Evolutionary conservation across 345 rosid species (phyloP).

Genomic region (Camelina neglecta): DNA sequence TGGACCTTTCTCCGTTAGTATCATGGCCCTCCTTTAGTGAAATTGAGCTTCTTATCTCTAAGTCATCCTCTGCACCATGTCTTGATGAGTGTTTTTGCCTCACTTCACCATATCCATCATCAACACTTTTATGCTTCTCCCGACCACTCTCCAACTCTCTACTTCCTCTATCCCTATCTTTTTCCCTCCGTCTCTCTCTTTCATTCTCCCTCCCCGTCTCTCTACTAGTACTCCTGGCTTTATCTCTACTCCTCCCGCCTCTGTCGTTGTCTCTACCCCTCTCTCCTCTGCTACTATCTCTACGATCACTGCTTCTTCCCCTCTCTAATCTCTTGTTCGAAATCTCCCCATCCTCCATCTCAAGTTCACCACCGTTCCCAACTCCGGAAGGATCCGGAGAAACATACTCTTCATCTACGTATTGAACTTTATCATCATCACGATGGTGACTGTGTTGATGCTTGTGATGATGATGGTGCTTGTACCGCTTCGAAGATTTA

Average conservation of each 20-base stretch:
- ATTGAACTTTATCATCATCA: too few relatives aligned
- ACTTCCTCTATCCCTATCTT: constrained; percentile 50
- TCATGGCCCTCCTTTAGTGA: not conserved
- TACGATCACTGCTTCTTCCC: constrained; percentile 39
- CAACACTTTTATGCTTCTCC: constrained; percentile 34
- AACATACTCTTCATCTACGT: not conserved
- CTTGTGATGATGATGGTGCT: not conserved
- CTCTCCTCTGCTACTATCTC: constrained; percentile 41
- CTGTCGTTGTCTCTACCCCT: constrained; percentile 37
- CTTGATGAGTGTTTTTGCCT: constrained; percentile 23
- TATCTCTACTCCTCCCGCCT: constrained; percentile 39
- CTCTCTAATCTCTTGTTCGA: constrained; percentile 10
- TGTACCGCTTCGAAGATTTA: not conserved
- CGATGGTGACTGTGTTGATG: not conserved
- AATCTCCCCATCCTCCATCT: not conserved
- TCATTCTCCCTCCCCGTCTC: constrained; percentile 40
- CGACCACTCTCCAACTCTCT: constrained; percentile 41
- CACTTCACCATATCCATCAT: constrained; percentile 31
- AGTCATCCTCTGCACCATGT: constrained; percentile 41
- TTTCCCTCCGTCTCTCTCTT: constrained; percentile 46
- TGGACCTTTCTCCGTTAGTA: constrained; percentile 36
- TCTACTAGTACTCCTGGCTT: not conserved
- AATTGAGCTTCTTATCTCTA: constrained; percentile 16
- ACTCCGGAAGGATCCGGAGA: not conserved
- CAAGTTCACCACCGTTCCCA: not conserved